Conservation (phyloP, 2,329 filamentous ascomycete species). For the Aspergillus niger region DNA sequence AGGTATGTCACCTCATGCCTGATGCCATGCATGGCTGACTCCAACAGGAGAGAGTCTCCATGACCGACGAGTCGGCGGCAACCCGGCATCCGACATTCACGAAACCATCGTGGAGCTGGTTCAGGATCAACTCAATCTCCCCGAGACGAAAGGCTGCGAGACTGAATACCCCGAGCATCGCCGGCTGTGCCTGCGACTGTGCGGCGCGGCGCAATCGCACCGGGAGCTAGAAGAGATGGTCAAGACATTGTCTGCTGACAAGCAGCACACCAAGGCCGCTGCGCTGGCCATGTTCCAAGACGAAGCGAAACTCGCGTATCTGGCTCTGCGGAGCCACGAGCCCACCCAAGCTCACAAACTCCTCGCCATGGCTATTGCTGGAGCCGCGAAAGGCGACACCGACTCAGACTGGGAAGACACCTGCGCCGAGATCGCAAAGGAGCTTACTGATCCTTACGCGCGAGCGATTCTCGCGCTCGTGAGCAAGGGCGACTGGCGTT, state of each 20-base stretch:
- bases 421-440: slow-evolving; percentile 63
- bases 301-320: slow-evolving; percentile 59
- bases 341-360: slow-evolving; percentile 58
- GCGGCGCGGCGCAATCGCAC: slow-evolving; percentile 58
- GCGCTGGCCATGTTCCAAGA: slow-evolving; percentile 64
- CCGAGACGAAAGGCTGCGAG: slow-evolving; percentile 53
- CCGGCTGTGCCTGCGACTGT: slow-evolving; percentile 61
- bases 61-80: slow-evolving; percentile 33
- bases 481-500: slow-evolving; percentile 61
- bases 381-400: slow-evolving; percentile 47
- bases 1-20: slow-evolving; percentile 35
- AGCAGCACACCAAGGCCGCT: slow-evolving; percentile 63
- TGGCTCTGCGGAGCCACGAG: slow-evolving; percentile 57
- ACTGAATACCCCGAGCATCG: slow-evolving; percentile 59
- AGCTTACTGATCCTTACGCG: slow-evolving; percentile 63
- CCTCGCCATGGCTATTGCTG: slow-evolving; percentile 55
- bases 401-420: slow-evolving; percentile 63
- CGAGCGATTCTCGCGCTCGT: slow-evolving; percentile 64
- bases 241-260: slow-evolving; percentile 54
- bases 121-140: slow-evolving; percentile 51
- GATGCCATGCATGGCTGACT: slow-evolving; percentile 11
- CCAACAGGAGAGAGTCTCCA: slow-evolving; percentile 36
- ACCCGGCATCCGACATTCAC: slow-evolving; percentile 30
- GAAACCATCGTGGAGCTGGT: slow-evolving; percentile 54
- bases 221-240: slow-evolving; percentile 53